Evolutionary conservation across 352 stramenopile genomes (phyloP), one percentile per base, ranked within the genome.

Genomic region (Blastocystis sp.): DNA sequence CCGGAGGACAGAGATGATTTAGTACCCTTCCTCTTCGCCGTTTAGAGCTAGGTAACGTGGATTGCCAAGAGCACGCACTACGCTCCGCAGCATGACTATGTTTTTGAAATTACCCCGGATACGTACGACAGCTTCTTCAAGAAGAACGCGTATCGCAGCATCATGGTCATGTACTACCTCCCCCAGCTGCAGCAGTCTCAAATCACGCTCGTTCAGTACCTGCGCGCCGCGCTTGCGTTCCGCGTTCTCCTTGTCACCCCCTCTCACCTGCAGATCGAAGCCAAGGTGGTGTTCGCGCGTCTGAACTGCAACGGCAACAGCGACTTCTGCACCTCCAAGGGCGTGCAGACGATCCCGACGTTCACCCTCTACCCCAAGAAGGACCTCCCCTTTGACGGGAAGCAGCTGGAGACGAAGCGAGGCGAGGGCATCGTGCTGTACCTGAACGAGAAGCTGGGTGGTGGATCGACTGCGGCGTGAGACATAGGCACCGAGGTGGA

Each of bases 81-180:
- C 31, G 74, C 66, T n/a, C 74, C 74, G 4, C 74, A 69, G n/a
- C 74, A 29, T 24, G 74, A 85, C 33, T 85, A 41, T 31, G 74
- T 67, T 12, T 60, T 55, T 0, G 37, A 55, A 33, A 16, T 85
- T 2, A 85, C 74, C 1, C 24, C 50, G 13, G 24, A 29, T 10
- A 69, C 41, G 29, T 85, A 85, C 41, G 13, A 85, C 41, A 69
- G 50, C 31, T 85, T 69, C 35, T 67, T 85, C 31, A 37, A 69
- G 74, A 62, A 63, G 26, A 85, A 85, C 41, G n/a, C 6, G 1
- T 24, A 85, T 19, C 45, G 74, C 12, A 85, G 74, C 33, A 33
- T 67, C 16, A n/a, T 85, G 60, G 51, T 85, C 3, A 85, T 85
- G 74, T 85, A 85, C 51, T 85, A 85, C 31, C 55, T 85, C 26